A percentile compares a stretch with the other conserved stretches of the same genome.
Evolutionary conservation across 192 early-diverging fungal species (phyloP).

Genomic region (Gaertneriomyces sp.): DNA sequence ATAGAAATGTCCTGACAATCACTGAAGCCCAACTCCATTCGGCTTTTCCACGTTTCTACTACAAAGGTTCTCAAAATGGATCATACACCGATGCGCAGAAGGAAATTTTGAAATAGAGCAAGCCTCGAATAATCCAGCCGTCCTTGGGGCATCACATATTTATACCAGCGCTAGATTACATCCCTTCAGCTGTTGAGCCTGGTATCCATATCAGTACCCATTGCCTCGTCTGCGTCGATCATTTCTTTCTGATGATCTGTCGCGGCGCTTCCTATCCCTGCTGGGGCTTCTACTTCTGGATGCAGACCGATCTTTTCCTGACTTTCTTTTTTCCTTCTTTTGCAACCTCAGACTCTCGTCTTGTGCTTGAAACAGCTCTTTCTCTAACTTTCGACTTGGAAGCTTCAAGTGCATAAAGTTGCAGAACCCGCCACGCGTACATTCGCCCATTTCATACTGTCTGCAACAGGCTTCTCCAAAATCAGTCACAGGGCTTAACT

Average conservation of each 20-base stretch:
- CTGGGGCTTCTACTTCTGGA: background rate
- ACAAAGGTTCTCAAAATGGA: no score
- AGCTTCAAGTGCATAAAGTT: constrained; percentile 99
- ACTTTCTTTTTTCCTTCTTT: constrained; percentile 14
- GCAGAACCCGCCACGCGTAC: constrained; percentile 93
- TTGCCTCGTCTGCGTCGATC: background rate
- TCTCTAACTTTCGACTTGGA: constrained; percentile 69
- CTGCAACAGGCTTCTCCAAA: constrained; percentile 98
- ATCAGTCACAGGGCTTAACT: constrained; percentile 95
- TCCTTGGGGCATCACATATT: no score
- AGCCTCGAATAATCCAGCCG: no score
- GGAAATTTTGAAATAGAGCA: no score
- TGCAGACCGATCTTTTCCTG: background rate
- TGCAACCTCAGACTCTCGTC: constrained; percentile 10
- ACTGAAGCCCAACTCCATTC: no score
- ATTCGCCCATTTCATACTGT: constrained; percentile 92
- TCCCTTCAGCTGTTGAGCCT: background rate
- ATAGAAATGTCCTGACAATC: no score
- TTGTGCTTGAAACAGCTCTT: constrained; percentile 84
- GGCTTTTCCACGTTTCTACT: no score
- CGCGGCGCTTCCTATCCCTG: background rate
- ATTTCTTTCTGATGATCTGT: background rate
- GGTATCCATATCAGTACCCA: background rate
- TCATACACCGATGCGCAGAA: no score
- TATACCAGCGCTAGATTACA: background rate